phyloP scores from a whole-genome alignment of 768 basidiomycete genomes.

The Podaxis rugospora region DNA sequence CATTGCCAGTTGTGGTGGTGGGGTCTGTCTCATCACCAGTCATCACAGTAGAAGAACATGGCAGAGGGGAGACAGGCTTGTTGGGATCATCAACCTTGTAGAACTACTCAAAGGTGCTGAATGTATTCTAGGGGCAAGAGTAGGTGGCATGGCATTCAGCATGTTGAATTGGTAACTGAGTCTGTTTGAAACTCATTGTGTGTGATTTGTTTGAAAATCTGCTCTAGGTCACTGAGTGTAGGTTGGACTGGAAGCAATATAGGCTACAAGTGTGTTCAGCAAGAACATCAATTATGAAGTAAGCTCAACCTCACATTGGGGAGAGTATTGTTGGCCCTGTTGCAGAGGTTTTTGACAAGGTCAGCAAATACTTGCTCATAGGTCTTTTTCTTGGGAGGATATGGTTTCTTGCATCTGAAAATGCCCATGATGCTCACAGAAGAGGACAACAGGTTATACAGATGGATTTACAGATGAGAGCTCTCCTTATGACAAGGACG shows the following conservation, averaged over 20 bases:
- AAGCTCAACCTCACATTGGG: neutral
- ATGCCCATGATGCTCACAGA: neutral
- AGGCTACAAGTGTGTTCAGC: neutral
- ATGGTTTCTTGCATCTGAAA: neutral
- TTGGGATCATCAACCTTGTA: neutral
- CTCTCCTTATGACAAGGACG: neutral
- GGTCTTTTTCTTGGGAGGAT: neutral
- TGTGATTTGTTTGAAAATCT: neutral
- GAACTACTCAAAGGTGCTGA: neutral
- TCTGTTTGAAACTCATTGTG: neutral
- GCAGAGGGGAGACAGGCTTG: neutral
- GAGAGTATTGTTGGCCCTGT: neutral
- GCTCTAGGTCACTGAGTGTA: neutral
- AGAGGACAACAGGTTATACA: neutral
- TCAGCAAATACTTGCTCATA: neutral
- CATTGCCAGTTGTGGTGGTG: neutral
- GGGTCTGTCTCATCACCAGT: neutral
- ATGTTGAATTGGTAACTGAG: neutral
- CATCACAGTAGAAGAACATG: neutral
- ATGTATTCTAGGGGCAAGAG: neutral
- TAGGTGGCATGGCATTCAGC: neutral
- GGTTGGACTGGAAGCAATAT: neutral
- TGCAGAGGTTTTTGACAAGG: neutral
- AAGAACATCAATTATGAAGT: too few relatives aligned
- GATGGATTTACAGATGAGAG: neutral